Conservation (phyloP, 768 basidiomycete species). For the Macrolepiota fuliginosa region DNA sequence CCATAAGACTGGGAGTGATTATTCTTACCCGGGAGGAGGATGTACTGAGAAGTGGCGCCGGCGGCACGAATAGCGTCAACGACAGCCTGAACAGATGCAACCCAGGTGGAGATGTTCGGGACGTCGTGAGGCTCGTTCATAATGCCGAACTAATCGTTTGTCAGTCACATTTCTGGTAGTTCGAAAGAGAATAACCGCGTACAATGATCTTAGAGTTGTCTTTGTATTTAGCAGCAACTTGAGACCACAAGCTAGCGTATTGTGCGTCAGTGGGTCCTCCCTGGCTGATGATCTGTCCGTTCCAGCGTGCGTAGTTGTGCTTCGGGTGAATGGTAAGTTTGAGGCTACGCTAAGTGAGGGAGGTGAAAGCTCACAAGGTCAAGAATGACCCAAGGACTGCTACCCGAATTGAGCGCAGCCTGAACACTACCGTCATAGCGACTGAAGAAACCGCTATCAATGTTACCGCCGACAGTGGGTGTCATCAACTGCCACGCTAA, state of each 20-base stretch:
- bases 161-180: background rate
- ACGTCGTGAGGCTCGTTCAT: slow-evolving; percentile 68
- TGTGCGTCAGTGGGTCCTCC: slow-evolving; percentile 54
- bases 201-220: slow-evolving; percentile 39
- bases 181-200: slow-evolving; percentile 21
- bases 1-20: background rate
- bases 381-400: slow-evolving; percentile 45
- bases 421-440: slow-evolving; percentile 49
- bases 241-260: slow-evolving; percentile 50
- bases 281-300: slow-evolving; percentile 52
- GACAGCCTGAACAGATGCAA: slow-evolving; percentile 45
- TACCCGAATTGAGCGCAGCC: slow-evolving; percentile 37
- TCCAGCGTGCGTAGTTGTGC: slow-evolving; percentile 64
- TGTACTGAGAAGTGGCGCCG: slow-evolving; percentile 52
- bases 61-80: slow-evolving; percentile 59
- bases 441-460: slow-evolving; percentile 42
- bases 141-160: slow-evolving; percentile 24
- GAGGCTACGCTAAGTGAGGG: background rate
- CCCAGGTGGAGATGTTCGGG: slow-evolving; percentile 42
- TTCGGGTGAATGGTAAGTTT: slow-evolving; percentile 11
- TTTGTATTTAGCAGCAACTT: slow-evolving; percentile 48
- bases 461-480: slow-evolving; percentile 44
- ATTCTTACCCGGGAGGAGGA: slow-evolving; percentile 52
- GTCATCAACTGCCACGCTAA: slow-evolving; percentile 53
- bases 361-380: slow-evolving; percentile 36